Evolutionary conservation across 768 basidiomycete genomes (phyloP), one percentile per base, ranked within the genome.

Genomic region (Lactarius hatsudake): DNA sequence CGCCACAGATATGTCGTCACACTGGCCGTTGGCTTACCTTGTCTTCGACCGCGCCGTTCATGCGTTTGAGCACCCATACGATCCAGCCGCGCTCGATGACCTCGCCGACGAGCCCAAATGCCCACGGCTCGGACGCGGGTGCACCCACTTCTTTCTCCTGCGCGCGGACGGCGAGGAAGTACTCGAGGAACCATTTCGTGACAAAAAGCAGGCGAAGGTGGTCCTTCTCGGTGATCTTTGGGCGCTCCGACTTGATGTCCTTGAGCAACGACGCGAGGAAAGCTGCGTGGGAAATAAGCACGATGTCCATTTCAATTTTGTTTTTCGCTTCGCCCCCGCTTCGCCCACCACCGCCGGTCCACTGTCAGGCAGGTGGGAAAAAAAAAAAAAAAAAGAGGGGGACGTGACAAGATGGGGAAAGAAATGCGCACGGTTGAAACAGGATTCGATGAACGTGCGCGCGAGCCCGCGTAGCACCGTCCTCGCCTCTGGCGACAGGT

Each of bases 151-250:
- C 78, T 74, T 82, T 78, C 48, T 84, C 76, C 42, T 77, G 77
- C 30, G 76, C 71, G 34, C 83, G 78, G 12, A 80, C 72, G 58
- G 78, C 74, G 13, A 96, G 83, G 78, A 98, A 96, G 80, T 93
- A 96, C 68, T 95, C 89, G 43, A 97, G 84, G 73, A 96, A 90
- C 90, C 96, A 98, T 65, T 93, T 90, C 5, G 90, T 85, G 51
- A 97, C 84, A 75, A 86, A 93, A 51, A 98, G 82, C 30, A 97
- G 81, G 8, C 97, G 88, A 63, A 96, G 84, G 73, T 96, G 90
- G 75, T 98, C 97, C 72, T 94, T 93, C 74, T 97, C 94, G n/a
- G 89, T 89, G 69, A 99, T 87, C 77, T 96, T 95, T 62, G 90
- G 83, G 55, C 95, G 84, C 77, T 98, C 93, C 67, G 92, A 91